phyloP scores from a whole-genome alignment of 345 rosid genomes.

The Sonneratia caseolaris region DNA sequence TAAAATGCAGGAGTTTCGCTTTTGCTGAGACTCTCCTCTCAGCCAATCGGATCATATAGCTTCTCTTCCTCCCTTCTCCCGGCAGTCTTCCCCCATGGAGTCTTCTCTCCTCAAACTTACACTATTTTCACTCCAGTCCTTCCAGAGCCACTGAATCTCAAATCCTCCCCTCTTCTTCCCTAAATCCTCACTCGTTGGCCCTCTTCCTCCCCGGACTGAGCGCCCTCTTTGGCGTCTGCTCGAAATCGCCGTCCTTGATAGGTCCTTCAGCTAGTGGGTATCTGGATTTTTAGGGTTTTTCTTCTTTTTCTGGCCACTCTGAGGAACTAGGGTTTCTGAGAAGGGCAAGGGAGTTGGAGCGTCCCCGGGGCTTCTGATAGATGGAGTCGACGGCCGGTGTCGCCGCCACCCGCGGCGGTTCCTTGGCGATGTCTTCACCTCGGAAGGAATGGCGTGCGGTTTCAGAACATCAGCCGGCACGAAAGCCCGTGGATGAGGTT shows the following conservation, averaged over 20 bases:
- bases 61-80: background rate
- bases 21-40: too few species aligned
- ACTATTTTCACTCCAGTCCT: background rate
- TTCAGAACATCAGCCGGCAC: slow-evolving; percentile 49
- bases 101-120: background rate
- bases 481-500: slow-evolving; percentile 50
- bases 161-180: slow-evolving; percentile 4
- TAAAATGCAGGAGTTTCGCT: too few species aligned
- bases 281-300: background rate
- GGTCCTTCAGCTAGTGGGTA: background rate
- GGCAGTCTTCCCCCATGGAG: background rate
- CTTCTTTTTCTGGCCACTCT: too few species aligned
- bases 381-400: slow-evolving; percentile 7
- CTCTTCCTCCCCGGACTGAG: background rate
- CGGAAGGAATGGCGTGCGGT: slow-evolving; percentile 96
- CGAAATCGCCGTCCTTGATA: background rate
- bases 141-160: background rate
- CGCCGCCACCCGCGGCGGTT: slow-evolving; percentile 55
- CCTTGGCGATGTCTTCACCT: slow-evolving; percentile 50
- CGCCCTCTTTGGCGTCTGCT: background rate
- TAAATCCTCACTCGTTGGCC: background rate
- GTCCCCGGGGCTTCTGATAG: background rate
- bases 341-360: slow-evolving; percentile 4
- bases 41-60: background rate
- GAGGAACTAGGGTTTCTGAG: slow-evolving; percentile 1